Base-by-base conservation (phyloP, 495 filamentous ascomycete genomes). In the Copromyces sp. region DNA sequence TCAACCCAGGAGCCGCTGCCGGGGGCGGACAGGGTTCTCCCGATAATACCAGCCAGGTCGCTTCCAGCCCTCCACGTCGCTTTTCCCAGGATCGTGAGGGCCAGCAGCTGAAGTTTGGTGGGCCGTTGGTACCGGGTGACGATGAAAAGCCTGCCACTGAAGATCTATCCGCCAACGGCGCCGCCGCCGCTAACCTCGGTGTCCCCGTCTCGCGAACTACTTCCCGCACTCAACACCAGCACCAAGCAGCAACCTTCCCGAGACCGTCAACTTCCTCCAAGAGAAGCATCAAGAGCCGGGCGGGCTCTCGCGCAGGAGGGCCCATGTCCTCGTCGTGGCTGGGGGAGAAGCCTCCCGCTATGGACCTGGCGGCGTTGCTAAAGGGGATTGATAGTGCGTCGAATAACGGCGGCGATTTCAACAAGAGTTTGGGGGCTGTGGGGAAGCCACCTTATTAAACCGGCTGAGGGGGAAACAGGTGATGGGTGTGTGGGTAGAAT, bases 311-410 rank as follows among this genome's bases (percentile, higher is more conserved):
- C n/a, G 75, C 77, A 24, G 53, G 53, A 35, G 53, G 53, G 8
- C 53, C 53, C 0, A 70, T 81, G 71, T 81, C 83, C 5, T 79
- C 74, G 7, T 78, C 74, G 37, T 81, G 77, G 75, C 70, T 76
- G 29, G 80, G 80, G 24, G 76, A 77, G 24, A 77, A 77, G 32
- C 45, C 71, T 29, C 77, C 80, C 7, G 81, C 75, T 35, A 80
- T 85, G 80, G 84, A 86, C 70, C 74, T 86, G 24, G 78, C 83
- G 69, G 79, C 83, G 37, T 73, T 86, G 73, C 75, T 86, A 17
- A 83, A 77, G 72, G 83, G 83, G 9, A 85, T 86, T 75, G 83
- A 86, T 74, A 83, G 82, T 74, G 73, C 79, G 75, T 41, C 82
- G 81, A 17, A 61, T 85, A 24, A 37, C 5, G 35, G 35, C 35